Evolutionary conservation across 75 land plant genomes (phyloP), one percentile per base, ranked within the genome.

Genomic region (Adiantum capillusveneris): DNA sequence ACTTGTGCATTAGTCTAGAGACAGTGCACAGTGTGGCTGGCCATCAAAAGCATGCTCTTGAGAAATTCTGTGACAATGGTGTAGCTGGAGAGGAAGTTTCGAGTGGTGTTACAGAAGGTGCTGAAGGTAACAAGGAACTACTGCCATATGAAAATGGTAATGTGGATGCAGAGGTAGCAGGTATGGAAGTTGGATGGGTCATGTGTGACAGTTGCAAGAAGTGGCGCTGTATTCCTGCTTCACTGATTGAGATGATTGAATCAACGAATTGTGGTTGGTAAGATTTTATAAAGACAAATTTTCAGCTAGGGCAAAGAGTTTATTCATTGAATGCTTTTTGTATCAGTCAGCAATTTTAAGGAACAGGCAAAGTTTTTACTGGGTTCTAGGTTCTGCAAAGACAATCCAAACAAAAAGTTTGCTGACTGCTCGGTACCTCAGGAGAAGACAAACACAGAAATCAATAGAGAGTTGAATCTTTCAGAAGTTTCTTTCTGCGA

Each of bases 361-460:
- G 13, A 39, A 13, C 7, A 39, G 13, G 42, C 42, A 9, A 39
- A 7, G 13, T 39, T 26, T 63, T 25, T 43, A 18, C 18, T 48
- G 64, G 57, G 24, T 17, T 20, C 36, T n/a, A 93, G 98, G 95
- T 77, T 81, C 25, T 93, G 98, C 59, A 76, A 72, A 56, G 98
- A 88, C 45, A 93, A 93, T 65, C 57, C 70, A 51, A 87, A 93
- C 65, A 81, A 76, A 58, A 64, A 68, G 24, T 83, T 74, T 79
- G 81, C 90, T 36, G 81, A 88, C 31, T 93, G 94, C 57, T 80
- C 79, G 43, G 74, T 81, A 26, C 87, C 94, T 16, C 98, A 93
- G 78, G 98, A 81, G 79, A 88, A 83, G 64, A 75, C 87, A 22
- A 69, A 93, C 75, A 77, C 71, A 31, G 98, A 79, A 44, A 93